Evolutionary conservation across 352 stramenopile species (phyloP).

Genomic region (Phytopythium ostracodes): DNA sequence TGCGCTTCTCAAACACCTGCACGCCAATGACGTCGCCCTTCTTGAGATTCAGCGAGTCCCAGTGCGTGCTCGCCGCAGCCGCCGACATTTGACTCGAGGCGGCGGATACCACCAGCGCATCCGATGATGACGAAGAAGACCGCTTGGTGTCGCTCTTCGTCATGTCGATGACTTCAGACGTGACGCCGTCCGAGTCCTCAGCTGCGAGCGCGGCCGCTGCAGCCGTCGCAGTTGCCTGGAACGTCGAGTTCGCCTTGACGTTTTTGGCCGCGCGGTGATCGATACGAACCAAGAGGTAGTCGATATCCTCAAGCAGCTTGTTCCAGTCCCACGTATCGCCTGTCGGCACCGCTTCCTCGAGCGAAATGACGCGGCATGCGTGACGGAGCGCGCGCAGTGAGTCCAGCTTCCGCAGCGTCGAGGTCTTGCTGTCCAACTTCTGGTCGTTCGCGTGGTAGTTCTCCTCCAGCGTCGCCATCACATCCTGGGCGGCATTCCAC

Average conservation of each 20-base stretch:
- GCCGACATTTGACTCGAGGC: conserved; percentile 6
- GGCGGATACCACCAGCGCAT: not conserved
- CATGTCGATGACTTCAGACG: conserved; percentile 8
- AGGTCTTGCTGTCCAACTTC: conserved; percentile 29
- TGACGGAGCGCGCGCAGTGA: conserved; percentile 58
- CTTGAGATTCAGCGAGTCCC: conserved; percentile 55
- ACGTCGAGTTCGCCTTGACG: conserved; percentile 23
- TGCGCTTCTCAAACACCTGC: conserved; percentile 74
- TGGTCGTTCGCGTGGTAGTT: conserved; percentile 60
- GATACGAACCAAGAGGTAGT: conserved; percentile 54
- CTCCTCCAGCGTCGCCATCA: conserved; percentile 85
- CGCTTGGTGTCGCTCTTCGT: not conserved
- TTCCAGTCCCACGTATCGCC: conserved; percentile 79
- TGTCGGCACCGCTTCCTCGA: conserved; percentile 65
- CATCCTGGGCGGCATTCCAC: conserved; percentile 89
- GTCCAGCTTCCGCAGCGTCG: conserved; percentile 64
- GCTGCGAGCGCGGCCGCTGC: conserved; percentile 19
- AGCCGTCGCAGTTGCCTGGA: conserved; percentile 20
- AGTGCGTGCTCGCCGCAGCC: conserved; percentile 39
- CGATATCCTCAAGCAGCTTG: conserved; percentile 73
- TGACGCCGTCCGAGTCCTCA: conserved; percentile 21
- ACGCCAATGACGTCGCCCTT: conserved; percentile 67
- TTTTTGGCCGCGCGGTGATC: conserved; percentile 43
- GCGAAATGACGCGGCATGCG: conserved; percentile 51
- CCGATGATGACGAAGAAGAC: not conserved